phyloP scores from a whole-genome alignment of 192 early-diverging fungal species.

The Backusella psychrophila region DNA sequence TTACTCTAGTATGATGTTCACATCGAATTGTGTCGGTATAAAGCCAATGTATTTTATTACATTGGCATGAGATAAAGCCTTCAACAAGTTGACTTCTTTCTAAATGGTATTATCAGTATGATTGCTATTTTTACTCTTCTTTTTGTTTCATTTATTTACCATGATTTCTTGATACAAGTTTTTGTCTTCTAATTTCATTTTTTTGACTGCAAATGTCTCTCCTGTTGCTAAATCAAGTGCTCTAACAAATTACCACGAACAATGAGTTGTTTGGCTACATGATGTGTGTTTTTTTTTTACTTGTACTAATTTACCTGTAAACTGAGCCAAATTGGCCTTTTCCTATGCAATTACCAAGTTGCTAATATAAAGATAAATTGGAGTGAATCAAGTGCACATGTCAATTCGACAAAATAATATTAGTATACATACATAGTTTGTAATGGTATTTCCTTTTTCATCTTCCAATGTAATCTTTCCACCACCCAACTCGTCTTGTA shows the following conservation, averaged over 20 bases:
- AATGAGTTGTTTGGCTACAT: not conserved
- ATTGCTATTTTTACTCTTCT: not conserved
- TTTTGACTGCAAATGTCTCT: slow-evolving; percentile 85
- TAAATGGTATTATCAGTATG: not conserved
- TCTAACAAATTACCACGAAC: slow-evolving; percentile 22
- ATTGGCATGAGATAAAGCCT: slow-evolving; percentile 76
- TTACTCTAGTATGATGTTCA: slow-evolving; percentile 84
- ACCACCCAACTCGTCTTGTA: not conserved
- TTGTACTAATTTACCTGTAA: slow-evolving; percentile 50
- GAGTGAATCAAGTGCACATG: not conserved
- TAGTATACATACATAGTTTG: not conserved
- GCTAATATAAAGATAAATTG: slow-evolving; percentile 33
- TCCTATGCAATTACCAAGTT: slow-evolving; percentile 86
- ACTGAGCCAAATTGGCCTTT: slow-evolving; percentile 89
- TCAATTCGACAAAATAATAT: not conserved
- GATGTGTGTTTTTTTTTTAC: not conserved
- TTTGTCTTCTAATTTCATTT: slow-evolving; percentile 71
- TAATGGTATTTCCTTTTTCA: not conserved
- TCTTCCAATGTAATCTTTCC: not conserved
- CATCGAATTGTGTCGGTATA: slow-evolving; percentile 62
- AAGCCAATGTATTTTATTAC: slow-evolving; percentile 86
- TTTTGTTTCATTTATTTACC: slow-evolving; percentile 21
- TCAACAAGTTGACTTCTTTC: slow-evolving; percentile 82
- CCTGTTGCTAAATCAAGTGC: slow-evolving; percentile 76
- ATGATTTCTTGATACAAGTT: slow-evolving; percentile 72